A percentile compares a stretch with the other conserved stretches of the same genome.
Evolutionary conservation across 1,284 basidiomycete species (phyloP).

Genomic region (Dichomitus squalens): DNA sequence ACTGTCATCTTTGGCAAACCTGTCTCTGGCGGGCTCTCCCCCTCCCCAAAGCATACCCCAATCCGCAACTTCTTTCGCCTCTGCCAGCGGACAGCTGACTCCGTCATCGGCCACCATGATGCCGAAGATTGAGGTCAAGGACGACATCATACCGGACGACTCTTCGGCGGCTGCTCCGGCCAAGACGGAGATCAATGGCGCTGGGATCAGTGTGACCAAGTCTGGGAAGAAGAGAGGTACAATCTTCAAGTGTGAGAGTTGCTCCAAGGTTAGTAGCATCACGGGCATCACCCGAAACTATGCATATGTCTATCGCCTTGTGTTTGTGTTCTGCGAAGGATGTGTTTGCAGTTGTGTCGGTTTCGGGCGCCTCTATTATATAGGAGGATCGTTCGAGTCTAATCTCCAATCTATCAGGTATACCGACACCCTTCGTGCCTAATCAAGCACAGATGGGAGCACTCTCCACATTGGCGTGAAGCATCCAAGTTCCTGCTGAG

Average conservation of each 20-base stretch:
- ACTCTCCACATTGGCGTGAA: slow-evolving; percentile 96
- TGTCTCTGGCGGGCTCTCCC: slow-evolving; percentile 57
- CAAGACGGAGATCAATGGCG: slow-evolving; percentile 40
- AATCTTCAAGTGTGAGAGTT: slow-evolving; percentile 91
- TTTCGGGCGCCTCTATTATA: not conserved
- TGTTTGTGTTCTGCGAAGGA: not conserved
- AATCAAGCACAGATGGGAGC: slow-evolving; percentile 98
- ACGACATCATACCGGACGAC: slow-evolving; percentile 25
- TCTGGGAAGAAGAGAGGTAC: slow-evolving; percentile 71
- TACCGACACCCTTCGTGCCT: slow-evolving; percentile 95
- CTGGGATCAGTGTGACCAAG: slow-evolving; percentile 35
- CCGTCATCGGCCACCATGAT: slow-evolving; percentile 19
- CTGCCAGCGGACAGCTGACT: slow-evolving; percentile 25
- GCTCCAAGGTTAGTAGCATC: slow-evolving; percentile 68
- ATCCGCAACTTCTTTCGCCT: slow-evolving; percentile 30
- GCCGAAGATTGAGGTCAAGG: slow-evolving; percentile 27
- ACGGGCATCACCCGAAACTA: not conserved
- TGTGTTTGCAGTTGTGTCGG: not conserved
- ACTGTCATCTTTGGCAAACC: slow-evolving; percentile 45
- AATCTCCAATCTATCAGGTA: slow-evolving; percentile 49
- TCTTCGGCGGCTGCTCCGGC: slow-evolving; percentile 20
- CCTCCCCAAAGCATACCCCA: slow-evolving; percentile 31
- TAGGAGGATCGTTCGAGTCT: not conserved
- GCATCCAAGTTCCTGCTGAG: slow-evolving; percentile 92
- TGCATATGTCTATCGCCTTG: not conserved